Evolutionary conservation across 2,329 filamentous ascomycete genomes (phyloP), one percentile per base, ranked within the genome.

Genomic region (Atkinsonella texensis): DNA sequence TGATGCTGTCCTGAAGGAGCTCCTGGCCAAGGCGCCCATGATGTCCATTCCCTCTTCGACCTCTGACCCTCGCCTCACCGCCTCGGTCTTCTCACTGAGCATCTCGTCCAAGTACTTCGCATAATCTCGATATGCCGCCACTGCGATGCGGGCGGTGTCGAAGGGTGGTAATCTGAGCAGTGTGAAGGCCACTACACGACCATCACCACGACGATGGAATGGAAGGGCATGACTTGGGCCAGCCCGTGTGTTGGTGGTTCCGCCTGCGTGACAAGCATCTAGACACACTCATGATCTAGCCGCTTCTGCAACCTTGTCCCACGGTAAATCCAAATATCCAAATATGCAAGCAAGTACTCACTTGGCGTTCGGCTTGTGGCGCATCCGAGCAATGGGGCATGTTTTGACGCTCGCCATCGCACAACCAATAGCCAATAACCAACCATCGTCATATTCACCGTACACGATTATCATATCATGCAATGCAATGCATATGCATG

Each of bases 81-180:
- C 68, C 23, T 71, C 68, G 5, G 70, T 64, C 66, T 87, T 87
- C 57, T 77, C 74, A 32, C 78, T 69, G 52, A 87, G 75, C 43
- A 89, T 75, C 59, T 87, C 82, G 45, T 78, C 70, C 77, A 88
- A 83, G 65, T 89, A 89, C 54, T 76, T 73, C 35, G 75, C 69
- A 71, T 83, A 88, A 65, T 89, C 84, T 4, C 66, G 63, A 50
- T 79, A 75, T 2, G 82, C 77, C 50, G 74, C 67, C 23, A 74
- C 69, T 1, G 82, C 77, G 17, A 69, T 63, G 52, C 73, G 75
- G 38, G 79, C 70, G 13, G 67, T 64, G 55, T 77, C 69, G 57
- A 77, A 71, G 0, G 81, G 80, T 8, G 78, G 62, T 12, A 67
- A 54, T 72, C 71, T 66, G 62, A 84, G 63, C 3, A 84, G 58